Conservation (phyloP, 352 stramenopile genomes). For the Phytophthora citrophthora region DNA sequence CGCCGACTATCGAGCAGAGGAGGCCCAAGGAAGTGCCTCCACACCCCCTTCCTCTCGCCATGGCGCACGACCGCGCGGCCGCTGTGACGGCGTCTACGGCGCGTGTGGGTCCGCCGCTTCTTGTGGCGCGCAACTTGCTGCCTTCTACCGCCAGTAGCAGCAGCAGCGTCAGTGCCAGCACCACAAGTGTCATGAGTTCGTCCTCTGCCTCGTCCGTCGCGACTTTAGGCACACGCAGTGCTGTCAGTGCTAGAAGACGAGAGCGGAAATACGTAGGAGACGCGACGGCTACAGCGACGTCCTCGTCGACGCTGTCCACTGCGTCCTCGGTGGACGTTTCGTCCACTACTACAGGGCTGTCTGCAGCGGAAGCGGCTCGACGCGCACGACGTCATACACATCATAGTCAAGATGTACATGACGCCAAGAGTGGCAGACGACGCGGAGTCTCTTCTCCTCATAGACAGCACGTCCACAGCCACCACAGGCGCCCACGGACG, state of each 20-base stretch:
- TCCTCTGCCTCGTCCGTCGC: constrained; percentile 29
- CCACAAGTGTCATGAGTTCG: constrained; percentile 27
- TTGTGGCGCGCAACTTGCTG: constrained; percentile 41
- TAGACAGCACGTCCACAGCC: constrained; percentile 22
- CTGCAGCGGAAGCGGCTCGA: constrained; percentile 11
- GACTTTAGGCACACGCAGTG: constrained; percentile 6
- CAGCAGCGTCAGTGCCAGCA: constrained; percentile 30
- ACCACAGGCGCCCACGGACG: constrained; percentile 15
- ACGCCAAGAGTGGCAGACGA: constrained; percentile 15
- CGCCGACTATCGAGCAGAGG: constrained; percentile 8
- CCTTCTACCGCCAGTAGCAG: constrained; percentile 23
- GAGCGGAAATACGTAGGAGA: constrained; percentile 36
- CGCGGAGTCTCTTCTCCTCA: constrained; percentile 18
- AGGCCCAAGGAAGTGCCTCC: not conserved
- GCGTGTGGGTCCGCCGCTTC: constrained; percentile 22
- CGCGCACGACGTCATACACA: constrained; percentile 28
- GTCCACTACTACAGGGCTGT: constrained; percentile 11
- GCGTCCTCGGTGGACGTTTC: constrained; percentile 34
- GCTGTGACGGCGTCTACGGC: constrained; percentile 22
- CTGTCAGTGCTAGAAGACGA: constrained; percentile 12
- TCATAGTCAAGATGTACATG: constrained; percentile 24
- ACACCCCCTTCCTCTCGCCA: constrained; percentile 9
- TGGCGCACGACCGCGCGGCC: constrained; percentile 42
- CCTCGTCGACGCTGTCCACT: constrained; percentile 44
- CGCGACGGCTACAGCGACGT: constrained; percentile 33